These are phyloP conservation scores for Penicillium digitatum DNA, from an alignment of 2,329 filamentous ascomycete genomes.

Conservation along the genomic window DNA sequence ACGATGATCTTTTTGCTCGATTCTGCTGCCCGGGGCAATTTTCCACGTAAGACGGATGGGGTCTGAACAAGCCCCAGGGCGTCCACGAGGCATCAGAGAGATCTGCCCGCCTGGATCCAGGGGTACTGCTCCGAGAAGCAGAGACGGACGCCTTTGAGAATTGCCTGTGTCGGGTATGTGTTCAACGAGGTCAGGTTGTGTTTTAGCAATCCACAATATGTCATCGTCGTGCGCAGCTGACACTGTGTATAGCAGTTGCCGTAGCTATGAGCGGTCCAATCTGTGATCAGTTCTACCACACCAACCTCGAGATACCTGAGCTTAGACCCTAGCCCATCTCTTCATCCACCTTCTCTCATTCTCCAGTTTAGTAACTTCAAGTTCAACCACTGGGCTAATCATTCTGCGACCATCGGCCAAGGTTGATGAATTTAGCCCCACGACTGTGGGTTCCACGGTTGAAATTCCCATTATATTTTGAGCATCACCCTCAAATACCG, in stretches of 20 bases:
- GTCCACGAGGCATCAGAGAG: not conserved
- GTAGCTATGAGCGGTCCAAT: not conserved
- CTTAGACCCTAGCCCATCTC: not conserved
- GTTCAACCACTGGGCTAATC: not conserved
- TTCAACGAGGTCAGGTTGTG: not conserved
- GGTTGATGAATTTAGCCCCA: not conserved
- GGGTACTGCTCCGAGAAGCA: not conserved
- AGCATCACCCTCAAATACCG: not conserved
- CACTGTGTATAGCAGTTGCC: not conserved
- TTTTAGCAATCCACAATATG: not conserved
- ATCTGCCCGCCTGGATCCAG: not conserved
- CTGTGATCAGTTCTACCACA: not conserved
- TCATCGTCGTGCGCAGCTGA: not conserved
- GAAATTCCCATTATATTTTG: not conserved
- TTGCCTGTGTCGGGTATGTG: not conserved
- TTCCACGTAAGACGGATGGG: not conserved
- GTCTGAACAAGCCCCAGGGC: not conserved
- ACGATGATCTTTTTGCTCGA: not conserved
- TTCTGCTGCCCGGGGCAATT: not conserved
- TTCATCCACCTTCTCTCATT: not conserved
- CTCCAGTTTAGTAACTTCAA: not conserved
- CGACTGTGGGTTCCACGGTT: not conserved
- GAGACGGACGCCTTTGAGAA: not conserved
- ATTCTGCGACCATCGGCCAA: not conserved
- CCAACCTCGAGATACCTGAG: not conserved